Conservation (phyloP, 2,329 filamentous ascomycete genomes). For the Pseudopithomyces maydicus region DNA sequence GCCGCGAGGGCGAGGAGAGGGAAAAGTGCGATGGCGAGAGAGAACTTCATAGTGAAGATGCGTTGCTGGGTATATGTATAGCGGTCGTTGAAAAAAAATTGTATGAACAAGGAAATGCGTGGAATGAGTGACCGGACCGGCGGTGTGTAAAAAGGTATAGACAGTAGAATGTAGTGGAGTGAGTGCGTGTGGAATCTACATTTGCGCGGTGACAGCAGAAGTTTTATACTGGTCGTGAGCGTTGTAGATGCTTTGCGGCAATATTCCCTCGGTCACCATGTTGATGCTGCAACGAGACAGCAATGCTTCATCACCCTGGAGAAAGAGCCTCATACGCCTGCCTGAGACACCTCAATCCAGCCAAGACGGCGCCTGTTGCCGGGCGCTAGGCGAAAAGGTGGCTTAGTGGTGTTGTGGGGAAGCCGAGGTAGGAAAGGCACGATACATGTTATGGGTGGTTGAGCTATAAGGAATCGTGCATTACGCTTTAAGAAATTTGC, state of each 20-base stretch:
- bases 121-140: conserved; percentile 20
- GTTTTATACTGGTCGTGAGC: neutral
- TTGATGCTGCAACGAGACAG: neutral
- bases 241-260: neutral
- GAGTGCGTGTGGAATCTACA: neutral
- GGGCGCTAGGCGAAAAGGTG: neutral
- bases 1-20: conserved; percentile 24
- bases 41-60: conserved; percentile 34
- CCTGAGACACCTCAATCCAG: neutral
- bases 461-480: neutral
- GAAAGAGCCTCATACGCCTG: neutral
- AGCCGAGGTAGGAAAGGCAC: neutral
- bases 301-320: neutral
- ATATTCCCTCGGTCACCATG: conserved; percentile 5
- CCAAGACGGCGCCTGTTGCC: neutral
- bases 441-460: neutral
- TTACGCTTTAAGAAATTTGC: too few species aligned
- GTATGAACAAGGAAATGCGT: neutral
- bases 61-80: too few species aligned
- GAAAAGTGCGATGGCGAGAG: conserved; percentile 23
- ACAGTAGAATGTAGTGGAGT: conserved; percentile 1
- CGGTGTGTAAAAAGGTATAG: conserved; percentile 10
- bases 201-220: neutral
- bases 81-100: neutral
- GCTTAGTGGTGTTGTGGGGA: neutral